These are phyloP conservation scores for Ustanciosporium gigantosporum DNA, from an alignment of 1,284 basidiomycete genomes.

Conservation along the genomic window DNA sequence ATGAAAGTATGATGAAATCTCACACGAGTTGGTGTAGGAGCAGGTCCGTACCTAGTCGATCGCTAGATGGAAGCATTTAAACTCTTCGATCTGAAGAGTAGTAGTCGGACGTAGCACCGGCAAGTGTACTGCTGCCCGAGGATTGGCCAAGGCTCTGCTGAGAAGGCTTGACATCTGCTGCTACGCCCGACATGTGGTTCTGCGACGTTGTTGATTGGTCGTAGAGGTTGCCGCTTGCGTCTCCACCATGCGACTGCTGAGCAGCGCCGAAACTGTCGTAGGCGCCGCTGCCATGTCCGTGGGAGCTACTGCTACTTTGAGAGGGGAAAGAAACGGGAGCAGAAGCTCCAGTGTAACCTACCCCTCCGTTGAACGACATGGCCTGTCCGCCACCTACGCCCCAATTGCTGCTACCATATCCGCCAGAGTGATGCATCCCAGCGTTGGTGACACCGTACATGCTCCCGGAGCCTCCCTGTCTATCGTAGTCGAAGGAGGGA, in stretches of 20 bases:
- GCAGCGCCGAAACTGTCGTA: conserved; percentile 16
- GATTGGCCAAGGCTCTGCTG: conserved; percentile 17
- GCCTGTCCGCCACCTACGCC: conserved; percentile 15
- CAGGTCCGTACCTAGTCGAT: no score
- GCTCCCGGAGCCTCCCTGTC: conserved; percentile 10
- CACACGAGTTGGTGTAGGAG: no score
- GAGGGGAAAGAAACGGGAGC: conserved; percentile 7
- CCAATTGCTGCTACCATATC: conserved; percentile 4
- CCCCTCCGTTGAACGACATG: conserved; percentile 10
- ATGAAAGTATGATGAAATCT: no score
- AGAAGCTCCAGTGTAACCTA: conserved; percentile 1
- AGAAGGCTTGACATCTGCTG: no score
- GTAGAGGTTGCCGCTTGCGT: conserved; percentile 5
- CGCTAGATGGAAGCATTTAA: no score
- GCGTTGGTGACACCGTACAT: conserved; percentile 15
- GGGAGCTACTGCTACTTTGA: conserved; percentile 7
- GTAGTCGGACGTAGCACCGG: conserved; percentile 24
- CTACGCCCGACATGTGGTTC: no score
- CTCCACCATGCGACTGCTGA: conserved; percentile 2
- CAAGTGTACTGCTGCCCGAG: conserved; percentile 31
- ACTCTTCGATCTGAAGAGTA: conserved; percentile 15
- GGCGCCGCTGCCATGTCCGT: conserved; percentile 24
- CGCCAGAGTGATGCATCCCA: conserved; percentile 9
- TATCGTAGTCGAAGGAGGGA: conserved; percentile 28
- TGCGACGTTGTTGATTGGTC: no score